Evolutionary conservation across 2,329 filamentous ascomycete genomes (phyloP), one percentile per base, ranked within the genome.

Genomic region (Trichoderma arundinaceum): DNA sequence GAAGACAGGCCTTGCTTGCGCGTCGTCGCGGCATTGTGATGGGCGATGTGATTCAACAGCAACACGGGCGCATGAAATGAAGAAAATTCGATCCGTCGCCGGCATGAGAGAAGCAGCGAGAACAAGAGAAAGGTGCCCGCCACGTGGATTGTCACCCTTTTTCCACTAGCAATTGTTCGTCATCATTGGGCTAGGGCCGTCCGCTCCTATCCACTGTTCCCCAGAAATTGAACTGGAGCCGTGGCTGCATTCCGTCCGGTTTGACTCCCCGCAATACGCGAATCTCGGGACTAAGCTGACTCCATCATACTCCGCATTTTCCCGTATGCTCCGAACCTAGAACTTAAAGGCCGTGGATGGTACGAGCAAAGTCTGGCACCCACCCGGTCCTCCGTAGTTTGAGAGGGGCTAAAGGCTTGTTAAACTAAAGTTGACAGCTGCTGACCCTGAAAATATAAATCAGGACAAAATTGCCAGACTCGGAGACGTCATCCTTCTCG

Each of bases 1-100:
- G 64, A 15, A 62, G 46, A 28, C 64, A 66, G 4, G 64, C 64
- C 19, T 61, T 61, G 64, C 54, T 53, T 38, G 64, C 64, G 28
- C 64, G 64, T 53, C 64, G 56, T 58, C 62, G 53, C 28, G 52
- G 52, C 62, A 63, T 63, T 10, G 59, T 46, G 39, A 32, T 38
- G 13, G 3, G n/a, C 22, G 12, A 7, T 4, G 15, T 17, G 22
- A 35, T 5, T 13, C 22, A n/a, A 19, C 35, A 41, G 58, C 13
- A 35, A 13, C 1, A 33, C 7, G n/a, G 41, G 10, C 13, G 13
- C 8, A 28, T 4, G 17, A 35, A 35, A n/a, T 15, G 28, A 35
- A 35, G 12, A 61, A n/a, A n/a, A 19, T 10, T 13, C 8, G 22
- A 17, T 13, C 8, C 10, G 22, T 39, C 35, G 41, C 35, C 7